Evolutionary conservation across 805 yeast genomes (phyloP).

Genomic region (Cyberlindnera americana): DNA sequence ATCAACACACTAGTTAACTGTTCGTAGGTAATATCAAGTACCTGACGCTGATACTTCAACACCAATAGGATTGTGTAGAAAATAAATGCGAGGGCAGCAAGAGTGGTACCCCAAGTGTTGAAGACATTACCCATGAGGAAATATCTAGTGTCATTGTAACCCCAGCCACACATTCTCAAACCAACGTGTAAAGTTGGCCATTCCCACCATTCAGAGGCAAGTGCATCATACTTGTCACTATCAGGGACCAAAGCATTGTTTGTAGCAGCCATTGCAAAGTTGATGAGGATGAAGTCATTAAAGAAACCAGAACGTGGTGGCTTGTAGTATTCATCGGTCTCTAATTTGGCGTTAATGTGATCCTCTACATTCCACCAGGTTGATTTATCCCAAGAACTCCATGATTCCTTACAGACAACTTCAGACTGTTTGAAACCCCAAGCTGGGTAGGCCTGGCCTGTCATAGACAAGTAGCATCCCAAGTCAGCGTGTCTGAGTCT

Average conservation of each 20-base stretch:
- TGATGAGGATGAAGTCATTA: conserved; percentile 68
- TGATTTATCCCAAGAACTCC: conserved; percentile 64
- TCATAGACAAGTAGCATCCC: conserved; percentile 76
- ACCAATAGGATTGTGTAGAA: conserved; percentile 37
- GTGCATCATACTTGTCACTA: conserved; percentile 63
- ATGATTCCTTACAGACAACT: conserved; percentile 59
- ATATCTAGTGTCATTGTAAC: conserved; percentile 49
- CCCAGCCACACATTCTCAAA: conserved; percentile 74
- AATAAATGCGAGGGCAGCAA: conserved; percentile 49
- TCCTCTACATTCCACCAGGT: conserved; percentile 88
- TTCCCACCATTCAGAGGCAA: conserved; percentile 77
- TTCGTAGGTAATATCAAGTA: conserved; percentile 39
- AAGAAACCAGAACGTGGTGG: conserved; percentile 72
- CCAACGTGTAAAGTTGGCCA: conserved; percentile 80
- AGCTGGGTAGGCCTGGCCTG: conserved; percentile 64
- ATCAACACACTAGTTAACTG: conserved; percentile 41
- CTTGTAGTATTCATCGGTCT: conserved; percentile 43
- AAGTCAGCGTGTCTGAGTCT: conserved; percentile 59
- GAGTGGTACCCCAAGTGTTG: conserved; percentile 70
- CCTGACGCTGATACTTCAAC: conserved; percentile 70
- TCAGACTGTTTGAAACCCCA: conserved; percentile 89
- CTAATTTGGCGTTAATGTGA: conserved; percentile 56
- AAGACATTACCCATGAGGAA: conserved; percentile 73
- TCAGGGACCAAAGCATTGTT: conserved; percentile 81
- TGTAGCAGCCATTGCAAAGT: conserved; percentile 84